Evolutionary conservation across 495 filamentous ascomycete species (phyloP).

Genomic region (Parmelia sp.): DNA sequence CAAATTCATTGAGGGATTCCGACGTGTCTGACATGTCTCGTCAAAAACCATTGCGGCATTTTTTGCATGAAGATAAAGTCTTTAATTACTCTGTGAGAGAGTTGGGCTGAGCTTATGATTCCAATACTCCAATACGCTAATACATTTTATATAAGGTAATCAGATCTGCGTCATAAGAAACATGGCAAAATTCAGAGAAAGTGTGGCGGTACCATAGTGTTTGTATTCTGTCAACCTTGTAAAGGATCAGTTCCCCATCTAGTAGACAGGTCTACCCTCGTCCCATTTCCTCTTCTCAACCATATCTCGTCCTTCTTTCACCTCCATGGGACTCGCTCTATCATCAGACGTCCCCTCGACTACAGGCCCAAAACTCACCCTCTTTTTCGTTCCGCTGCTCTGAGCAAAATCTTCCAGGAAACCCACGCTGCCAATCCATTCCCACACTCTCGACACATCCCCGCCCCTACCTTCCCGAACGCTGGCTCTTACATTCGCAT

Average conservation of each 20-base stretch:
- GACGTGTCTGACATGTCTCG: too few relatives aligned
- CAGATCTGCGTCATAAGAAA: neutral
- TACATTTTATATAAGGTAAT: neutral
- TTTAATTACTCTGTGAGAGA: neutral
- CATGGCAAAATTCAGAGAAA: too few relatives aligned
- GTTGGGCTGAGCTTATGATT: neutral
- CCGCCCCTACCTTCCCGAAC: conserved; percentile 77
- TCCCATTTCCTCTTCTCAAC: conserved; percentile 49
- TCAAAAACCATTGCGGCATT: too few relatives aligned
- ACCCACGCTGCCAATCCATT: conserved; percentile 76
- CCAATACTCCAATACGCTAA: neutral
- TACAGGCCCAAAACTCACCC: conserved; percentile 29
- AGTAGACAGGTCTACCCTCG: conserved; percentile 61
- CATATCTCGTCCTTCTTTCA: conserved; percentile 23
- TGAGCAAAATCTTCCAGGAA: conserved; percentile 30
- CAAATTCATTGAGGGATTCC: neutral
- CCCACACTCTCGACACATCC: conserved; percentile 86
- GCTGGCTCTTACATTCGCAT: conserved; percentile 82
- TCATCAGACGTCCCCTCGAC: conserved; percentile 67
- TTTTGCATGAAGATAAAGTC: neutral
- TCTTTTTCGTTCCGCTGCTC: conserved; percentile 29
- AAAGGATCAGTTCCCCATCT: neutral
- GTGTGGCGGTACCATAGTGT: too few relatives aligned
- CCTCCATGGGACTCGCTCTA: conserved; percentile 55
- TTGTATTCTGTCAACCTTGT: neutral